phyloP scores from a whole-genome alignment of 2,329 filamentous ascomycete genomes.

The Dothideomycetidae sp. region DNA sequence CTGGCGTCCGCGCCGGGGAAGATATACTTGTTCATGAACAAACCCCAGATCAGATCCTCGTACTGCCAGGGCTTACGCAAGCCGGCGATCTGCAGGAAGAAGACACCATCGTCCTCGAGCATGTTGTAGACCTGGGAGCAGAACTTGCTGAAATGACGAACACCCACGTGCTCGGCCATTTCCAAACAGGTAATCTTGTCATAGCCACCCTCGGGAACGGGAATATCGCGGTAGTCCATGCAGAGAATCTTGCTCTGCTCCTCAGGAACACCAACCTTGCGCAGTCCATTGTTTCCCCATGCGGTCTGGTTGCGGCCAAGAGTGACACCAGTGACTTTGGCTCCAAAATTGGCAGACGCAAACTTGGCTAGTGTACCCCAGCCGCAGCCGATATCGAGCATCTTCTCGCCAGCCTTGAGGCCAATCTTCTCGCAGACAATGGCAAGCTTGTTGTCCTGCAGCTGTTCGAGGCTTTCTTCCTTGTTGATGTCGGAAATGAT shows the following conservation, averaged over 20 bases:
- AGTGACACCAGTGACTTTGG: slow-evolving; percentile 74
- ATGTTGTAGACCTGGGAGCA: slow-evolving; percentile 80
- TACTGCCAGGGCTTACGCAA: slow-evolving; percentile 94
- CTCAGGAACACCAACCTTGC: slow-evolving; percentile 67
- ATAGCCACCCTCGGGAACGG: slow-evolving; percentile 62
- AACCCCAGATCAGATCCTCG: slow-evolving; percentile 92
- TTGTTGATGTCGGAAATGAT: slow-evolving; percentile 75
- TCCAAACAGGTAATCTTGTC: slow-evolving; percentile 95
- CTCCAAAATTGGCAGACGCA: slow-evolving; percentile 82
- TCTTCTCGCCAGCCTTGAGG: slow-evolving; percentile 61
- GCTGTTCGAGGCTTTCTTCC: slow-evolving; percentile 84
- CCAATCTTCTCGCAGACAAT: slow-evolving; percentile 93
- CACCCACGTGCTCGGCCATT: slow-evolving; percentile 97
- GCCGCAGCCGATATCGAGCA: slow-evolving; percentile 93
- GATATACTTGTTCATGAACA: slow-evolving; percentile 99
- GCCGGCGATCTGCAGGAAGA: slow-evolving; percentile 92
- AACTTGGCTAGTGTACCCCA: slow-evolving; percentile 95
- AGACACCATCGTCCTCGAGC: slow-evolving; percentile 89
- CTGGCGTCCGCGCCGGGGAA: slow-evolving; percentile 96
- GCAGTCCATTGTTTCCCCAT: slow-evolving; percentile 85
- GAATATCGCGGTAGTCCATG: slow-evolving; percentile 94
- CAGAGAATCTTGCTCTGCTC: slow-evolving; percentile 85
- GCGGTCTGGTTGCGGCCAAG: slow-evolving; percentile 92
- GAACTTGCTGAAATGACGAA: slow-evolving; percentile 73
- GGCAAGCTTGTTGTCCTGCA: slow-evolving; percentile 95